Percentiles rank a stretch among this genome's conserved stretches.
Evolutionary conservation across 208 protist species (phyloP).

Genomic region (Trichomonas gallinae): DNA sequence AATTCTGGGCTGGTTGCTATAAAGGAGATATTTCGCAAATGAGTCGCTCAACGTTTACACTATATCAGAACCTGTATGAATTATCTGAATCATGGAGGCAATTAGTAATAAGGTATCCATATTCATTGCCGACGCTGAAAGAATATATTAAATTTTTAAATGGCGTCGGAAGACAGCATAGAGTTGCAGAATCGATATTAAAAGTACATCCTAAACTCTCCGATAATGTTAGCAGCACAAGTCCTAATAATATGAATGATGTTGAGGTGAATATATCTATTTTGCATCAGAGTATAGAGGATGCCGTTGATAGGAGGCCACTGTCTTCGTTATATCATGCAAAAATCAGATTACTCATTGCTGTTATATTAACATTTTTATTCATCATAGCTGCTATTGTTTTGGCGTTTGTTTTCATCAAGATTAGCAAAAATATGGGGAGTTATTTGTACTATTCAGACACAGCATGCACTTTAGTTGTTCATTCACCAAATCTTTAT

Average conservation of each 20-base stretch:
- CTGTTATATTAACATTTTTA: not conserved
- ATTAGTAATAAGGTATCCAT: not conserved
- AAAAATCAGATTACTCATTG: not conserved
- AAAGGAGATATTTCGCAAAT: not conserved
- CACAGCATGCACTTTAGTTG: not conserved
- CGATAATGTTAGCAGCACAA: not conserved
- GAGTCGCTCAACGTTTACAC: not conserved
- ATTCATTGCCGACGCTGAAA: not conserved
- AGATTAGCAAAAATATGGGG: no score
- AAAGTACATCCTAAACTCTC: not conserved
- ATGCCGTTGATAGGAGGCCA: not conserved
- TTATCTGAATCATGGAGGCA: not conserved
- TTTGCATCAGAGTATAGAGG: not conserved
- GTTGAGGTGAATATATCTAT: not conserved
- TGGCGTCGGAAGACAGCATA: not conserved
- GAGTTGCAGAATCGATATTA: not conserved
- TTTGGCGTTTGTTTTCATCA: not conserved
- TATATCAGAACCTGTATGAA: not conserved
- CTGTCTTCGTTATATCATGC: not conserved
- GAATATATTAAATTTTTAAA: not conserved
- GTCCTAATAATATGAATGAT: not conserved
- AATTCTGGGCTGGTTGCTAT: not conserved
- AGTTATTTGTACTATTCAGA: not conserved
- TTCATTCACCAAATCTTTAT: not conserved
- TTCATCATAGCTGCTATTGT: not conserved